These are phyloP conservation scores for Dothideomycetes sp. DNA, from an alignment of 2,329 filamentous ascomycete species.

Conservation along the genomic window DNA sequence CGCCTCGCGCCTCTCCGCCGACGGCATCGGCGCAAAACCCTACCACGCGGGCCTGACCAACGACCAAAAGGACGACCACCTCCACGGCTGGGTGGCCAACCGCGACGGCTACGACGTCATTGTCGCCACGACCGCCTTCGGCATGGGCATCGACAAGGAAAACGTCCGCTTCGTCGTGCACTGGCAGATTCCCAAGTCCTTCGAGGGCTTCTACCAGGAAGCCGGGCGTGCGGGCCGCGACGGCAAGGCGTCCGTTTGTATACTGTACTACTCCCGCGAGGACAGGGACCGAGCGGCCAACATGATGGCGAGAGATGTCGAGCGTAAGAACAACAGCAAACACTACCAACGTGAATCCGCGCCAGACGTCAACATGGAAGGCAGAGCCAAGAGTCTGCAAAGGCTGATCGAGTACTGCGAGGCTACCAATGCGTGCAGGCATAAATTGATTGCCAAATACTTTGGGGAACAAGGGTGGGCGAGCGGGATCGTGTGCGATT, in stretches of 20 bases:
- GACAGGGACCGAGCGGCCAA: conserved; percentile 64
- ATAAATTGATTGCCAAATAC: conserved; percentile 63
- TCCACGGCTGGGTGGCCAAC: conserved; percentile 62
- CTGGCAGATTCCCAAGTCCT: conserved; percentile 87
- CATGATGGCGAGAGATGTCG: conserved; percentile 36
- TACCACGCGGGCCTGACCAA: conserved; percentile 61
- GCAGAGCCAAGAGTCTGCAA: conserved; percentile 33
- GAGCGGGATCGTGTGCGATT: too few relatives aligned
- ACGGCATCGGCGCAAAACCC: conserved; percentile 62
- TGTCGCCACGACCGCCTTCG: conserved; percentile 90
- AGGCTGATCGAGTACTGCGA: conserved; percentile 74
- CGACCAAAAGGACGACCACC: conserved; percentile 56
- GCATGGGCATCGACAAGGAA: conserved; percentile 96
- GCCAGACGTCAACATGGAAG: conserved; percentile 27
- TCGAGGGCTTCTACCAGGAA: conserved; percentile 95
- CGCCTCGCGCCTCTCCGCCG: conserved; percentile 51
- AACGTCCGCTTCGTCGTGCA: conserved; percentile 91
- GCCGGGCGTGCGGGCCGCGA: conserved; percentile 84
- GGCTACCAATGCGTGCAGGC: conserved; percentile 59
- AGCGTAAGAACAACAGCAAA: conserved; percentile 18
- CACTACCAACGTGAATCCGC: conserved; percentile 26
- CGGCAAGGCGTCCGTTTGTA: conserved; percentile 74
- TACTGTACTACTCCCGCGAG: conserved; percentile 83
- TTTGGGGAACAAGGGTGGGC: too few relatives aligned
- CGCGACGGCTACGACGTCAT: conserved; percentile 76